Base-by-base conservation (phyloP, 148 eudicot species). In the Fagopyrum tataricum region DNA sequence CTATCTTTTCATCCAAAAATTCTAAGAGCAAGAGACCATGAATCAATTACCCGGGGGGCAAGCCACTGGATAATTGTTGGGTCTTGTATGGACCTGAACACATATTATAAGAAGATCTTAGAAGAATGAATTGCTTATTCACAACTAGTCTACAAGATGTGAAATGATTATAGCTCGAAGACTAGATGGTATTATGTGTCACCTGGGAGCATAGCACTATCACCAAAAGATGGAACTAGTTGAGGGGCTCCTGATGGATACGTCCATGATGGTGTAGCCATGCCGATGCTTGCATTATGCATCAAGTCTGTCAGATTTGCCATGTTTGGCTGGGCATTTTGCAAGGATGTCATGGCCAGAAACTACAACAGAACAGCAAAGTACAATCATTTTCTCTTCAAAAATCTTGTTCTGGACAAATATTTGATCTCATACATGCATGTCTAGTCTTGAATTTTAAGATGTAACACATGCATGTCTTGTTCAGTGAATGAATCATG, bases 341-440 rank as follows among this genome's bases (percentile, higher is more conserved):
- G 92, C 87, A 91, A 77, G 47, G 99, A 76, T 75, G 85, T 77
- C 91, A 91, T 77, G 46, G 97, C 82, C 49, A 92, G 97, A 74
- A 91, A 95, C 97, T 95, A 75, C 85, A 83, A 15, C 71, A 70
- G 74, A 76, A 47, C 11, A 77, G 66, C 3, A 23, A 18, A 49
- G 10, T 17, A 58, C 17, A 72, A 43, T 23, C 23, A 55, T 55
- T 6, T 55, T 20, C 26, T 55, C 24, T 55, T 18, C 11, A 9
- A 55, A 55, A 20, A 7, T 55, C 49, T 46, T 55, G 7, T 55
- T 55, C 21, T 17, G 18, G n/a, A n/a, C 20, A 58, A 56, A 23
- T 20, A 58, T 58, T 23, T 23, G 64, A 10, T 6, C n/a, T n/a
- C 4, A 18, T 17, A 4, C 58, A 46, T 13, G 13, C 13, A 46